These are phyloP conservation scores for Paxillus rubicundulus DNA, from an alignment of 768 basidiomycete species.

Conservation along the genomic window DNA sequence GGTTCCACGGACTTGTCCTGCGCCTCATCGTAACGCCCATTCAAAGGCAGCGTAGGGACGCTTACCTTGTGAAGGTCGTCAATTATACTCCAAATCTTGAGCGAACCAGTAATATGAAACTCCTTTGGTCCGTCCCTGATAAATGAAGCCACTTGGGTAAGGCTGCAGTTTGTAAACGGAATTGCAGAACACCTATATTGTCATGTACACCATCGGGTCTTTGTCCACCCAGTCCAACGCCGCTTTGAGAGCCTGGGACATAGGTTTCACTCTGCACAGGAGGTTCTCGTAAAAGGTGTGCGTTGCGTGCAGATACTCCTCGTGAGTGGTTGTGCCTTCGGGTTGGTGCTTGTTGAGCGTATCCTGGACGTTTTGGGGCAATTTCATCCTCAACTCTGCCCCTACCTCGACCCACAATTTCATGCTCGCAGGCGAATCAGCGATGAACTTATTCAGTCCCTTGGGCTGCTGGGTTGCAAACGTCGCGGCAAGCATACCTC, in stretches of 20 bases:
- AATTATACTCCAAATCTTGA: conserved; percentile 37
- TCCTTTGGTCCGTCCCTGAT: conserved; percentile 41
- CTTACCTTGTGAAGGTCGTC: conserved; percentile 32
- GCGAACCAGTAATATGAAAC: conserved; percentile 33
- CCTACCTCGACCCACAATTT: conserved; percentile 39
- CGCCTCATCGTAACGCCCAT: conserved; percentile 38
- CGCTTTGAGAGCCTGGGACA: conserved; percentile 38
- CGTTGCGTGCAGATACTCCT: conserved; percentile 46
- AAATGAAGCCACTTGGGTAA: conserved; percentile 1
- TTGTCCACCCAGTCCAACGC: conserved; percentile 35
- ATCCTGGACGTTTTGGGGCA: conserved; percentile 43
- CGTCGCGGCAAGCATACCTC: conserved; percentile 45
- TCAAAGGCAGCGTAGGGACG: conserved; percentile 34
- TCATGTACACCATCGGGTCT: conserved; percentile 47
- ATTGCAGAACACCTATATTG: conserved; percentile 38
- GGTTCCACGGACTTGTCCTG: conserved; percentile 34
- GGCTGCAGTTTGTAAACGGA: not conserved
- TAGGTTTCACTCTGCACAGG: conserved; percentile 44
- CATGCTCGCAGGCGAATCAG: conserved; percentile 45
- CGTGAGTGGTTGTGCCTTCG: conserved; percentile 39
- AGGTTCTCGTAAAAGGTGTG: conserved; percentile 41
- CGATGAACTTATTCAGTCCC: conserved; percentile 47
- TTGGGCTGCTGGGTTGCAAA: conserved; percentile 37
- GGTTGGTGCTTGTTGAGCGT: conserved; percentile 44
- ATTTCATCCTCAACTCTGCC: conserved; percentile 27